phyloP scores from a whole-genome alignment of 345 rosid genomes.

The Eutrema heterophyllum region DNA sequence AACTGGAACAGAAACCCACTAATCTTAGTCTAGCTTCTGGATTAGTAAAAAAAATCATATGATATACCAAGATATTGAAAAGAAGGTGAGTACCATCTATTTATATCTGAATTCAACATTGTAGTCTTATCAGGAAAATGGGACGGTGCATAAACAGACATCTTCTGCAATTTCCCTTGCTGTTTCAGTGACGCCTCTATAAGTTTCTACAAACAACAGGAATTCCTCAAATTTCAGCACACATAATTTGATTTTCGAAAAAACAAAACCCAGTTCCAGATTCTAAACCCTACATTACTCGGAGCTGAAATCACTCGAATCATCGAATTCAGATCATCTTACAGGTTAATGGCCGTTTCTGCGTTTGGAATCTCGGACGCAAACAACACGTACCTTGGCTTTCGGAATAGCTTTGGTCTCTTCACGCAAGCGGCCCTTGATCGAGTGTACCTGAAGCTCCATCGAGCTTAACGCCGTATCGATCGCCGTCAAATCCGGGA shows the following conservation, averaged over 20 bases:
- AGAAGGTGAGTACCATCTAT: constrained; percentile 37
- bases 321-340: neutral
- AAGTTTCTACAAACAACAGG: constrained; percentile 48
- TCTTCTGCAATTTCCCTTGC: constrained; percentile 66
- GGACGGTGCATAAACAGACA: constrained; percentile 51
- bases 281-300: neutral
- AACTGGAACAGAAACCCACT: constrained; percentile 33
- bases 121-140: constrained; percentile 41
- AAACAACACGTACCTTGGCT: constrained; percentile 48
- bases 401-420: constrained; percentile 79
- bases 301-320: neutral
- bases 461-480: constrained; percentile 66
- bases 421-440: constrained; percentile 69
- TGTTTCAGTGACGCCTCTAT: constrained; percentile 65
- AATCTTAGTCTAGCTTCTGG: neutral
- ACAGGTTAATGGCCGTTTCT: no score
- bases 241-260: neutral
- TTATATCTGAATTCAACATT: constrained; percentile 39
- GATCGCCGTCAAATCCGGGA: constrained; percentile 62
- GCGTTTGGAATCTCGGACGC: neutral
- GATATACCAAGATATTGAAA: neutral
- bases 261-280: neutral
- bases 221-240: neutral
- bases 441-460: constrained; percentile 80
- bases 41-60: neutral